Evolutionary conservation across 148 eudicot genomes (phyloP).

Genomic region (Chenopodium formosanum): DNA sequence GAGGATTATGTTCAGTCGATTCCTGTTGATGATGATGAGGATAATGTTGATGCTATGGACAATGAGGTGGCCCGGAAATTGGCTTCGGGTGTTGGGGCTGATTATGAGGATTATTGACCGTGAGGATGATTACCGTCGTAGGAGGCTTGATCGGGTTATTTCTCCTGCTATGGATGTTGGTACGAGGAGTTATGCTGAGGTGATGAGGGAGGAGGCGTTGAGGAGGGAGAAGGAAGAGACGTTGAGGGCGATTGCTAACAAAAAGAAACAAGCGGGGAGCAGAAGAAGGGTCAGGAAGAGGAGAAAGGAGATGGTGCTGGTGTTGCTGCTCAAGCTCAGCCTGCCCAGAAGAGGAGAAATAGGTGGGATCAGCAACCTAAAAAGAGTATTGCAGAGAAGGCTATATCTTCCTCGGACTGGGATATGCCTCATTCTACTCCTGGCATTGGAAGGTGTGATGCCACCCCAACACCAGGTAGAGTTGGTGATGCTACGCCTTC

Average conservation of each 20-base stretch:
- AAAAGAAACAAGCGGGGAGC: constrained; percentile 70
- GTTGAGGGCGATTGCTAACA: constrained; percentile 55
- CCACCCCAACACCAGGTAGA: constrained; percentile 90
- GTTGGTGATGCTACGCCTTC: constrained; percentile 90
- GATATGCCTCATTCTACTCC: constrained; percentile 93
- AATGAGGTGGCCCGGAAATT: constrained; percentile 59
- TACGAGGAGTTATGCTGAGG: constrained; percentile 75
- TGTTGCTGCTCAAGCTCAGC: constrained; percentile 30
- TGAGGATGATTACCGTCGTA: constrained; percentile 71
- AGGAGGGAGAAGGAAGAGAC: constrained; percentile 76
- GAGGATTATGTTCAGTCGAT: constrained; percentile 70
- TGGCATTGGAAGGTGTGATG: constrained; percentile 94
- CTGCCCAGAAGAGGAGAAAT: constrained; percentile 76
- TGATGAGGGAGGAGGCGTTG: constrained; percentile 78
- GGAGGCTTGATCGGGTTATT: constrained; percentile 63
- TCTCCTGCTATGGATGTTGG: constrained; percentile 61
- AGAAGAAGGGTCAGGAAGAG: constrained; percentile 37
- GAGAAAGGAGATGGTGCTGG: constrained; percentile 39
- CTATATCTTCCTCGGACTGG: constrained; percentile 82
- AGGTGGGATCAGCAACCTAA: constrained; percentile 70
- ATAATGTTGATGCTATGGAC: constrained; percentile 48
- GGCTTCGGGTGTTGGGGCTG: constrained; percentile 61
- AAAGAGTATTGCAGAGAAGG: constrained; percentile 49
- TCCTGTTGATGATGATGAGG: constrained; percentile 80
- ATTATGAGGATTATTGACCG: constrained; percentile 78